phyloP scores from a whole-genome alignment of 768 basidiomycete species.

The Stropharia rugosoannulata region DNA sequence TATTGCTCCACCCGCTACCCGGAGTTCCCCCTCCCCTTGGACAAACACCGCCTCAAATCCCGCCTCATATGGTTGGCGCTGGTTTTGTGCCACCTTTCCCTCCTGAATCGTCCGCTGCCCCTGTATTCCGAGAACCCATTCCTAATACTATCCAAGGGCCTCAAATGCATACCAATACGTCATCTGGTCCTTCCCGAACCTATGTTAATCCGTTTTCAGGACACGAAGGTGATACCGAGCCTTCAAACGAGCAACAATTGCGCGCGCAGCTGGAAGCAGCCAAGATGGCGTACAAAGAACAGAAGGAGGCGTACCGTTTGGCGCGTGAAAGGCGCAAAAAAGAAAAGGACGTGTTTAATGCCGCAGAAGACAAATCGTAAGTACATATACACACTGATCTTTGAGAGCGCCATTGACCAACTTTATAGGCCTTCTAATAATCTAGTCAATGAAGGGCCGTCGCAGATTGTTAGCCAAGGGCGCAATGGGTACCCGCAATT shows the following conservation, averaged over 20 bases:
- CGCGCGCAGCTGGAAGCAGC: slow-evolving; percentile 59
- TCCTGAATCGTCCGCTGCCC: slow-evolving; percentile 17
- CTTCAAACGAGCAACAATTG: slow-evolving; percentile 34
- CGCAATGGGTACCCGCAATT: slow-evolving; percentile 59
- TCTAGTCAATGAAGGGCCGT: slow-evolving; percentile 2
- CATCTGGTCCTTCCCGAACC: background rate
- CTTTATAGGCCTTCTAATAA: background rate
- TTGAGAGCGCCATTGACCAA: background rate
- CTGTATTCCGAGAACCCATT: slow-evolving; percentile 11
- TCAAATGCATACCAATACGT: background rate
- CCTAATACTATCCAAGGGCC: background rate
- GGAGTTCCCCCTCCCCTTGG: slow-evolving; percentile 9
- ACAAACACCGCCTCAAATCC: slow-evolving; percentile 14
- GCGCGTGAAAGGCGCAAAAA: slow-evolving; percentile 51
- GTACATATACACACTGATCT: background rate
- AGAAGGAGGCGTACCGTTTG: slow-evolving; percentile 68
- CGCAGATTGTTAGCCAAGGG: slow-evolving; percentile 56
- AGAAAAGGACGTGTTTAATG: slow-evolving; percentile 30
- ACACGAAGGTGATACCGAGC: slow-evolving; percentile 4
- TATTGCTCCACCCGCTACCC: too few relatives aligned
- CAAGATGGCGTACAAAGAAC: slow-evolving; percentile 62
- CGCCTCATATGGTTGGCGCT: slow-evolving; percentile 8
- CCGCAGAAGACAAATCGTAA: slow-evolving; percentile 17
- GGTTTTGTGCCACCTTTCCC: slow-evolving; percentile 8
- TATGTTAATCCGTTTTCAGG: slow-evolving; percentile 1